Base-by-base conservation (phyloP, 345 rosid species). In the Hibiscus syriacus region DNA sequence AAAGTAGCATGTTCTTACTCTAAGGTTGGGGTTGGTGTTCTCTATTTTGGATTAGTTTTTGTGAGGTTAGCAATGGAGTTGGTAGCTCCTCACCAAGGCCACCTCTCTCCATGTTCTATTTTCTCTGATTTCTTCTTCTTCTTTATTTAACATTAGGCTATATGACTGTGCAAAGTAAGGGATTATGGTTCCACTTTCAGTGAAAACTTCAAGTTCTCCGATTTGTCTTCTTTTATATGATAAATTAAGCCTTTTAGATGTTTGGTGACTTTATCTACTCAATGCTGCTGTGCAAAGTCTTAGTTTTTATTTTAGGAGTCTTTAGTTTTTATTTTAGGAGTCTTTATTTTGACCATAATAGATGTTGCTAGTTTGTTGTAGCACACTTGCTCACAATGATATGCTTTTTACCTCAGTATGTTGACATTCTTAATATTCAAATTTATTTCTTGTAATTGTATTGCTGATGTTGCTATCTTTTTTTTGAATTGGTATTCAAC, bases 11-110 rank as follows among this genome's bases (percentile, higher is more conserved):
- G 39, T 30, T 60, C 55, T 30, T 48, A 17, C 73, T 29, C 53
- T 52, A 53, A 65, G 32, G 64, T 72, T 73, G 82, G 76, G 64
- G 71, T 71, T 54, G 81, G 72, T 81, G 46, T 69, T 32, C 54
- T 70, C 55, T 50, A 39, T 71, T 49, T 29, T 79, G 71, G 73
- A 67, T 76, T 77, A 65, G 82, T 66, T 83, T 74, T 58, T 48
- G 49, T 72, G 79, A 72, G 19, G 70, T 76, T 78, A 60, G 48
- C 77, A 66, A 70, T 73, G 84, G 72, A 68, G 70, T 74, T 78
- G 84, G 74, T 84, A 70, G 69, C 71, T 72, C 56, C 73, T 55
- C 52, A 59, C 41, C 62, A 30, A 8, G 10, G n/a, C n/a, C n/a
- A n/a, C n/a, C n/a, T n/a, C n/a, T n/a, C n/a, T 30, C 34, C 34